phyloP scores from a whole-genome alignment of 345 rosid genomes.

The Orychophragmus violaceus region DNA sequence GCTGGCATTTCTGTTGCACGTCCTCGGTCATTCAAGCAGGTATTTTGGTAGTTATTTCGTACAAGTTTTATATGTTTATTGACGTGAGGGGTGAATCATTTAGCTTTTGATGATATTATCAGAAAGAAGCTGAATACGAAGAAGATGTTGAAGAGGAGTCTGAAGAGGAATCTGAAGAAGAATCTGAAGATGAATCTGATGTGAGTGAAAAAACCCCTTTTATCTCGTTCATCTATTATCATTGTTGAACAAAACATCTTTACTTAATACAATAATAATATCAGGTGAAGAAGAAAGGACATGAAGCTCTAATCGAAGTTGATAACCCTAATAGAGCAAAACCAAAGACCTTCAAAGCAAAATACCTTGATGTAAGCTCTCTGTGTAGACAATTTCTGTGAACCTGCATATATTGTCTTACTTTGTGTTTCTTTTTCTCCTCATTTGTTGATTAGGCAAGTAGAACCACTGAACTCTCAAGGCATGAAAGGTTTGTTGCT shows the following conservation, averaged over 20 bases:
- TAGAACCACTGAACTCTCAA: slow-evolving; percentile 84
- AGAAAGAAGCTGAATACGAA: slow-evolving; percentile 55
- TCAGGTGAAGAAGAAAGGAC: slow-evolving; percentile 75
- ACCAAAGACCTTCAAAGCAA: slow-evolving; percentile 65
- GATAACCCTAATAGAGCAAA: slow-evolving; percentile 80
- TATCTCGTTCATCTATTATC: neutral
- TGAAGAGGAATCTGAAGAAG: slow-evolving; percentile 62
- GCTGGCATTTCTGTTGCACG: slow-evolving; percentile 79
- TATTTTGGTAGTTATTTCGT: neutral
- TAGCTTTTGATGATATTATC: neutral
- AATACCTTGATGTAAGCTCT: slow-evolving; percentile 64
- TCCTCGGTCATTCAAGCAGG: slow-evolving; percentile 80
- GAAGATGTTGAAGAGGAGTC: slow-evolving; percentile 41
- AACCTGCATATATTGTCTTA: neutral
- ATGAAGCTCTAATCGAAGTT: slow-evolving; percentile 69
- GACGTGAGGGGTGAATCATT: neutral
- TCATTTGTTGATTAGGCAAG: slow-evolving; percentile 38
- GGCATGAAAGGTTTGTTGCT: slow-evolving; percentile 82
- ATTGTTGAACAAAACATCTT: neutral
- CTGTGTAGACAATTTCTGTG: neutral
- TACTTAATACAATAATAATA: neutral
- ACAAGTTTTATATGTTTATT: neutral
- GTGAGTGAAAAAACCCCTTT: slow-evolving; percentile 4
- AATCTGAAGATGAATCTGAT: slow-evolving; percentile 33
- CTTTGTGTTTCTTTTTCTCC: neutral